These are phyloP conservation scores for Aspergillus quadrilineatus DNA, from an alignment of 2,329 filamentous ascomycete genomes.

Conservation along the genomic window DNA sequence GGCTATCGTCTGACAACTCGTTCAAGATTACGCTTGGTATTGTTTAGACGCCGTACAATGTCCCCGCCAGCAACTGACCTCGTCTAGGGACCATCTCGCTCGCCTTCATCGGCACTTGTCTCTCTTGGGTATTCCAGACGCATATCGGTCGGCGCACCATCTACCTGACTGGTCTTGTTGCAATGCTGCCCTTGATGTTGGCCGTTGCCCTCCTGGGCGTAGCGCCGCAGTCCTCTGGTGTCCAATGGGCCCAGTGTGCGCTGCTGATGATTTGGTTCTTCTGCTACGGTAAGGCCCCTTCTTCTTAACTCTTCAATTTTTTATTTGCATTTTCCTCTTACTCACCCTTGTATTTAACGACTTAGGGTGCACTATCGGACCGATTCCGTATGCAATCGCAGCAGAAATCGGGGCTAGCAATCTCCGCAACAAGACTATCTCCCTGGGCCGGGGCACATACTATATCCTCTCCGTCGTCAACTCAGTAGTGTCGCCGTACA, in stretches of 20 bases:
- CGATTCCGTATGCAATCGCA: constrained; percentile 49
- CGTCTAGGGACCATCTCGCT: constrained; percentile 60
- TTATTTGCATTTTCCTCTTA: constrained; percentile 44
- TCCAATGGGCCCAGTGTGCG: constrained; percentile 42
- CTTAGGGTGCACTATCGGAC: constrained; percentile 45
- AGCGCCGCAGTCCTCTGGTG: constrained; percentile 19
- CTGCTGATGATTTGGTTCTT: constrained; percentile 40
- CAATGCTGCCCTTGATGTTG: constrained; percentile 25
- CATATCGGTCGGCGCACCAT: constrained; percentile 41
- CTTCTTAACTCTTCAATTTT: constrained; percentile 34
- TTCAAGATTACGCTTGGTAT: neutral
- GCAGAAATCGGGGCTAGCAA: constrained; percentile 21
- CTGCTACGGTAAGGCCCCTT: constrained; percentile 14
- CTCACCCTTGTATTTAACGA: neutral
- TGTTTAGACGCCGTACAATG: constrained; percentile 17
- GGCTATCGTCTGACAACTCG: constrained; percentile 16
- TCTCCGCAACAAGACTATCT: constrained; percentile 6
- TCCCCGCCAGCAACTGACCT: constrained; percentile 38
- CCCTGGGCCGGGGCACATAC: neutral
- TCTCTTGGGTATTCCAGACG: constrained; percentile 49
- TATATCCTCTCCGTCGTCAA: constrained; percentile 19
- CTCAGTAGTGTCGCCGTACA: constrained; percentile 35
- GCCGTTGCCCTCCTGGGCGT: constrained; percentile 27
- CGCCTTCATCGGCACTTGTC: constrained; percentile 51
- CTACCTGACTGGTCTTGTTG: constrained; percentile 32